phyloP scores from a whole-genome alignment of 139 green algal genomes.

The Pseudopediastrum boryanum region DNA sequence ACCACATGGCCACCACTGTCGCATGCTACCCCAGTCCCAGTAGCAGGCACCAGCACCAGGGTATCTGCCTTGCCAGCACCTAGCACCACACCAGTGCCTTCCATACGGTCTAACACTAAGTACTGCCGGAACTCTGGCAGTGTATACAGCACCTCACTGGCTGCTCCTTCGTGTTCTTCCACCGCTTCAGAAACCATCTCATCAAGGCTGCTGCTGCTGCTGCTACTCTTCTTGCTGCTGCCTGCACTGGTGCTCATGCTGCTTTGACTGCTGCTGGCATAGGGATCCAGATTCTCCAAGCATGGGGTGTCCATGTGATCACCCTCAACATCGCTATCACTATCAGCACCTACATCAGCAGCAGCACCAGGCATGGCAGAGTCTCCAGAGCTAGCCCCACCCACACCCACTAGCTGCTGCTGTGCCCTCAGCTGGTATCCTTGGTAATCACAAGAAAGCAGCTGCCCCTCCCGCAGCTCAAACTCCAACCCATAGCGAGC shows the following conservation, averaged over 20 bases:
- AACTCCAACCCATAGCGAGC: constrained; percentile 62
- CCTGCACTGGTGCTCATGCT: too few species aligned
- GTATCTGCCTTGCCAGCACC: not conserved
- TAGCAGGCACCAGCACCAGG: constrained; percentile 7
- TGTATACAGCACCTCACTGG: constrained; percentile 41
- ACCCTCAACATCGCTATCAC: too few species aligned
- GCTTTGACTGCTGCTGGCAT: too few species aligned
- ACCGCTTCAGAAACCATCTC: too few species aligned
- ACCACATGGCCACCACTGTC: not conserved
- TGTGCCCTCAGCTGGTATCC: constrained; percentile 41
- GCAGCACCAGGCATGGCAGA: too few species aligned
- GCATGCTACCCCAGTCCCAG: constrained; percentile 23
- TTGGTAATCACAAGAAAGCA: constrained; percentile 36
- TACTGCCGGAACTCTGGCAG: constrained; percentile 57
- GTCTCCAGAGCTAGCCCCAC: not conserved
- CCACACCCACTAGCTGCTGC: constrained; percentile 32
- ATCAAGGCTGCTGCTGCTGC: not conserved
- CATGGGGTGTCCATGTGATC: too few species aligned
- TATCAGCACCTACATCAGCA: too few species aligned
- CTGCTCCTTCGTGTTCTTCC: not conserved
- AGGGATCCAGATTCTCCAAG: too few species aligned
- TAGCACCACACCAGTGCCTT: not conserved
- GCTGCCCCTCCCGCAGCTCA: constrained; percentile 20
- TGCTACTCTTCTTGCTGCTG: not conserved
- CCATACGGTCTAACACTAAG: constrained; percentile 51